Evolutionary conservation across 1,284 basidiomycete genomes (phyloP).

Genomic region (Paramarasmius palmivorus): DNA sequence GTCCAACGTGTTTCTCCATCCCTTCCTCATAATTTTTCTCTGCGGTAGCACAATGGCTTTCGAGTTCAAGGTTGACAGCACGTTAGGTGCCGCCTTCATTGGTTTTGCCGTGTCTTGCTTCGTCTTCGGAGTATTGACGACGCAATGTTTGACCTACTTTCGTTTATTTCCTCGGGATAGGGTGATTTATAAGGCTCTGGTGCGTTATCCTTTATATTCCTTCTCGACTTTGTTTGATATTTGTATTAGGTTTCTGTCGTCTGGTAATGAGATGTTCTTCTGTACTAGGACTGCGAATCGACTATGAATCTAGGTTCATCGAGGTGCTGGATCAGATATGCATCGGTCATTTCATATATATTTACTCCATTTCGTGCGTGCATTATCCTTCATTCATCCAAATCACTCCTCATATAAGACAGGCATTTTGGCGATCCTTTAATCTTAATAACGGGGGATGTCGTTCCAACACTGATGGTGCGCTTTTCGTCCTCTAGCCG

Average conservation of each 20-base stretch:
- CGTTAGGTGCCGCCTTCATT: constrained; percentile 7
- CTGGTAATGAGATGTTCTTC: background rate
- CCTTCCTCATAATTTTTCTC: too few relatives aligned
- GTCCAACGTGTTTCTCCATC: too few relatives aligned
- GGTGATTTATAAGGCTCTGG: background rate
- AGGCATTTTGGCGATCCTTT: background rate
- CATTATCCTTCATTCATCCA: background rate
- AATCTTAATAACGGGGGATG: background rate
- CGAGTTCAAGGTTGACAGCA: constrained; percentile 1
- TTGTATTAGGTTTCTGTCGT: background rate
- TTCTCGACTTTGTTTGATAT: background rate
- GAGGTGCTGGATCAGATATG: background rate
- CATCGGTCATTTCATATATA: background rate
- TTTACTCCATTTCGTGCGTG: background rate
- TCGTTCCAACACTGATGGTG: background rate
- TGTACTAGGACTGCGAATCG: background rate
- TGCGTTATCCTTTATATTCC: background rate
- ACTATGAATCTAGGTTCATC: background rate
- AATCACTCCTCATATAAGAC: background rate
- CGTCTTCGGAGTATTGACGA: constrained; percentile 1
- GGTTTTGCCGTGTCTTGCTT: background rate
- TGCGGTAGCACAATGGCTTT: too few relatives aligned
- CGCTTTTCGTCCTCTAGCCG: background rate
- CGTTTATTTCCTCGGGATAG: background rate
- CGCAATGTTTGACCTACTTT: background rate